A percentile compares a stretch with the other conserved stretches of the same genome.
These are phyloP conservation scores for Wickerhamomyces chambardii DNA, from an alignment of 805 yeast species.

Conservation along the genomic window DNA sequence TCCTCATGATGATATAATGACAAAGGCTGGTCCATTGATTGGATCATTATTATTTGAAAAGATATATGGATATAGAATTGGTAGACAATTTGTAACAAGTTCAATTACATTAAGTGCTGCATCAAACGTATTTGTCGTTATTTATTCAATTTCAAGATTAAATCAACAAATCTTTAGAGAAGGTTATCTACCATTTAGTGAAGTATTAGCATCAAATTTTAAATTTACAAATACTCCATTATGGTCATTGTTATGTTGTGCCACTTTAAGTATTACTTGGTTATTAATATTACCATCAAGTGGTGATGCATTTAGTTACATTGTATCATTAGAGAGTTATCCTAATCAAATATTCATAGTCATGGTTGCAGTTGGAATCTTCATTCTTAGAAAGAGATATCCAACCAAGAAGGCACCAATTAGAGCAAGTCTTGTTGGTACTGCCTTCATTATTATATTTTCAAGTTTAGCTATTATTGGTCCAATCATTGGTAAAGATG, in stretches of 20 bases:
- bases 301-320: slow-evolving; percentile 28
- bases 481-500: slow-evolving; percentile 29
- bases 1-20: slow-evolving; percentile 41
- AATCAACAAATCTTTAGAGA: slow-evolving; percentile 60
- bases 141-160: slow-evolving; percentile 50
- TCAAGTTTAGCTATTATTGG: slow-evolving; percentile 39
- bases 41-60: slow-evolving; percentile 52
- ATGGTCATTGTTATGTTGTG: slow-evolving; percentile 31
- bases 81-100: slow-evolving; percentile 44
- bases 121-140: slow-evolving; percentile 53
- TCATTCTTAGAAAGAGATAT: slow-evolving; percentile 39
- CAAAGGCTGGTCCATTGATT: slow-evolving; percentile 42
- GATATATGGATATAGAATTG: slow-evolving; percentile 42
- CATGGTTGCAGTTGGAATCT: slow-evolving; percentile 46
- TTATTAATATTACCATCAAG: slow-evolving; percentile 23
- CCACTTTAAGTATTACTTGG: slow-evolving; percentile 23
- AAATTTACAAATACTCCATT: slow-evolving; percentile 46
- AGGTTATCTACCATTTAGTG: slow-evolving; percentile 49
- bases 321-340: slow-evolving; percentile 36
- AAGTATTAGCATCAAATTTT: slow-evolving; percentile 42
- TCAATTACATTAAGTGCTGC: slow-evolving; percentile 54
- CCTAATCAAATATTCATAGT: slow-evolving; percentile 39
- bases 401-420: slow-evolving; percentile 43
- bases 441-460: slow-evolving; percentile 33
- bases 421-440: slow-evolving; percentile 40